These are phyloP conservation scores for Clonostachys byssicola DNA, from an alignment of 2,329 filamentous ascomycete species.

Conservation along the genomic window DNA sequence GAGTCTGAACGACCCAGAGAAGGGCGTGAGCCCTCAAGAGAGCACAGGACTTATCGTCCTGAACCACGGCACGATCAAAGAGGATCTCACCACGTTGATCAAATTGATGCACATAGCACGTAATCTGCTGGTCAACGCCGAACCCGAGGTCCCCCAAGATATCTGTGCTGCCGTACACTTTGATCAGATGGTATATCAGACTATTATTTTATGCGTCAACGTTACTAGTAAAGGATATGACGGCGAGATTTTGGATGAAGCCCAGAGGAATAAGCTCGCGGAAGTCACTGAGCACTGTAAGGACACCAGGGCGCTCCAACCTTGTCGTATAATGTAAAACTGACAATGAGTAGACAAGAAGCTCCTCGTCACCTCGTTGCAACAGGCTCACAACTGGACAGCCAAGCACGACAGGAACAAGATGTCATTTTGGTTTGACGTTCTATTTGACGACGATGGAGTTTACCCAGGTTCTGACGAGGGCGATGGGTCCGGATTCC, in stretches of 20 bases:
- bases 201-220: slow-evolving; percentile 62
- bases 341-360: slow-evolving; percentile 51
- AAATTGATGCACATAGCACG: slow-evolving; percentile 64
- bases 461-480: slow-evolving; percentile 44
- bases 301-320: slow-evolving; percentile 12
- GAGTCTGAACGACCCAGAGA: slow-evolving; percentile 48
- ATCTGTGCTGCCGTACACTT: slow-evolving; percentile 61
- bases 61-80: slow-evolving; percentile 56
- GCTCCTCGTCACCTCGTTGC: slow-evolving; percentile 59
- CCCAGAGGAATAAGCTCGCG: slow-evolving; percentile 50
- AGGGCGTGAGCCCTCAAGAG: slow-evolving; percentile 55
- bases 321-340: neutral
- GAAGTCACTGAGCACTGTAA: slow-evolving; percentile 63
- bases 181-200: slow-evolving; percentile 62
- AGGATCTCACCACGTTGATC: slow-evolving; percentile 59
- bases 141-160: slow-evolving; percentile 62
- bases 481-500: slow-evolving; percentile 48
- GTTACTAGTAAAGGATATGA: slow-evolving; percentile 66
- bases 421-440: slow-evolving; percentile 65
- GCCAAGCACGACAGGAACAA: slow-evolving; percentile 67
- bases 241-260: slow-evolving; percentile 56
- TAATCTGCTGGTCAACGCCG: slow-evolving; percentile 60
- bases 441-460: slow-evolving; percentile 57
- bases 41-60: slow-evolving; percentile 59
- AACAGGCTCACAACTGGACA: slow-evolving; percentile 67